Base-by-base conservation (phyloP, 2,329 filamentous ascomycete genomes). In the Trematosphaeria pertusa region DNA sequence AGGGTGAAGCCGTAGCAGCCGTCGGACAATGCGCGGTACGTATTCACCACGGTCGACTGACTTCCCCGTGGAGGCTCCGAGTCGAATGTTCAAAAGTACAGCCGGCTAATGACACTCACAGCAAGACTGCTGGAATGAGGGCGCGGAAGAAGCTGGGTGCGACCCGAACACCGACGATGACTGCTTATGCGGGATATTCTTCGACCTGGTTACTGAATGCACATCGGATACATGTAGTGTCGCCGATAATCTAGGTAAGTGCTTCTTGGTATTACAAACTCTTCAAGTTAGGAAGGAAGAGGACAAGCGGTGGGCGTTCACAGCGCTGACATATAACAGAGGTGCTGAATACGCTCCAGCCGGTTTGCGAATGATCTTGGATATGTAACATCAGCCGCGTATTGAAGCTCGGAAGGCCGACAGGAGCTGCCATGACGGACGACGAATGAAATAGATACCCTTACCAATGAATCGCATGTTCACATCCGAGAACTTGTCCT, bases 91-190 rank as follows among this genome's bases (percentile, higher is more conserved):
- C 15, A 19, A 17, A 26, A 14, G 19, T 8, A 24, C n/a, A 39
- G 11, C 11, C 22, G 17, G 44, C 38, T 31, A 47, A 40, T 24
- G 24, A 37, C 10, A 14, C 21, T 6, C 6, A 43, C 28, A 70
- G 67, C 52, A 50, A 42, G 56, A 65, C 22, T 71, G 67, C 46
- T 71, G 66, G 66, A 67, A 70, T 31, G 60, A 68, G 47, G 59
- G 58, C 4, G 66, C 60, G 15, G 58, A 41, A 21, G 37, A 50
- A 26, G 63, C 61, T 20, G 46, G 41, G 3, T 71, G 67, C 43
- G 64, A 71, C 37, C 67, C 67, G 3, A 65, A 68, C 18, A 34
- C 18, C 14, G 60, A 64, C 47, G 64, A 71, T 14, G 50, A 50
- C 7, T 71, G 67, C 35, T 37, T 70, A 18, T 71, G 67, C 37